A percentile compares a stretch with the other conserved stretches of the same genome.
These are phyloP conservation scores for Baffinella frigidus DNA, from an alignment of 208 protist species.

Conservation along the genomic window DNA sequence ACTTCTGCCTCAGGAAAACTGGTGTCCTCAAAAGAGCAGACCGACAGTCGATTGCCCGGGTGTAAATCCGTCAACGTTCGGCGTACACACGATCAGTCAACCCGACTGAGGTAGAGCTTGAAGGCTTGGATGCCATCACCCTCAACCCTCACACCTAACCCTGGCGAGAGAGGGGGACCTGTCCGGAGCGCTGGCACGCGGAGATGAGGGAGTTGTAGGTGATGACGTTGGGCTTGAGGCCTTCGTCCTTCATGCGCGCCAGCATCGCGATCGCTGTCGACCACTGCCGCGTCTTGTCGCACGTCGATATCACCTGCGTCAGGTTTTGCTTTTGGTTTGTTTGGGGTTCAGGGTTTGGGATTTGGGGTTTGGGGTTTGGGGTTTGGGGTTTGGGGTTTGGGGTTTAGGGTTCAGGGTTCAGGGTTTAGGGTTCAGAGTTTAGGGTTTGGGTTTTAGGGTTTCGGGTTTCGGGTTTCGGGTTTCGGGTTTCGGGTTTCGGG, in stretches of 20 bases:
- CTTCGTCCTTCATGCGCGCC: neutral
- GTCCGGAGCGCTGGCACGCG: neutral
- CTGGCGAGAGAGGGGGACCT: too few species aligned
- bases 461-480: neutral
- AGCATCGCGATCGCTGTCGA: neutral
- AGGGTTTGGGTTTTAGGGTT: neutral
- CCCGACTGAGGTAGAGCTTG: too few species aligned
- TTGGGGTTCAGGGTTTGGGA: neutral
- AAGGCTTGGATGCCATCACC: too few species aligned
- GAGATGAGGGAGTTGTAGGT: conserved; percentile 51
- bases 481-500: neutral
- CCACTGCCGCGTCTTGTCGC: neutral
- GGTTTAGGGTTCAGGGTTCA: neutral
- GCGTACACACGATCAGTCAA: too few species aligned
- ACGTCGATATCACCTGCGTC: too few species aligned
- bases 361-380: neutral
- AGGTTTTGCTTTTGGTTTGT: too few species aligned
- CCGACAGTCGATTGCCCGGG: too few species aligned
- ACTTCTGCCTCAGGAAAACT: too few species aligned
- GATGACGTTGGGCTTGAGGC: conserved; percentile 11
- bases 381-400: neutral
- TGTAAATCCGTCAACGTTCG: too few species aligned
- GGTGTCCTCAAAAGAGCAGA: too few species aligned
- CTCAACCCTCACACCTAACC: too few species aligned
- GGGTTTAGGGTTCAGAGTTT: neutral